A percentile compares a stretch with the other conserved stretches of the same genome.
Evolutionary conservation across 2,329 filamentous ascomycete genomes (phyloP).

Genomic region (Lachnellula suecica): DNA sequence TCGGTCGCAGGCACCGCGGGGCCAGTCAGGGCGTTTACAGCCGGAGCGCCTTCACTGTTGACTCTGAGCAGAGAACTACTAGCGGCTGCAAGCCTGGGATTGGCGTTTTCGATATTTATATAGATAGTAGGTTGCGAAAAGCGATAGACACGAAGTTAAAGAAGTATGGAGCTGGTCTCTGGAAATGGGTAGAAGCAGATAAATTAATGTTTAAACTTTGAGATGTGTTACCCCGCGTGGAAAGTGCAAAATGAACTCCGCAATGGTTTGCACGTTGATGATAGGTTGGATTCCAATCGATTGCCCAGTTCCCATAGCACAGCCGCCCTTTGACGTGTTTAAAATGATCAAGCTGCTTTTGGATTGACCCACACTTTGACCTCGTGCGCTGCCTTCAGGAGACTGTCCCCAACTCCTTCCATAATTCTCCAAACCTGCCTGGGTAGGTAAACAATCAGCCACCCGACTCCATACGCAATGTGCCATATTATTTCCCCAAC

Average conservation of each 20-base stretch:
- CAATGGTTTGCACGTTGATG: background rate
- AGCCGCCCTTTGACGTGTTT: too few species aligned
- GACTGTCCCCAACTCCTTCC: constrained; percentile 30
- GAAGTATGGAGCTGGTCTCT: background rate
- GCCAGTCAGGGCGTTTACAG: background rate
- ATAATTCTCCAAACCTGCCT: constrained; percentile 34
- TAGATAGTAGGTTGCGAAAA: too few species aligned
- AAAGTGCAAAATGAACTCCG: background rate
- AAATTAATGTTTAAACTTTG: background rate
- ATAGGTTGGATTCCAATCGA: background rate
- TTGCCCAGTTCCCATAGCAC: too few species aligned
- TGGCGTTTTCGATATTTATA: background rate
- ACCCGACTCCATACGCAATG: constrained; percentile 27
- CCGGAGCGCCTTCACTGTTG: background rate
- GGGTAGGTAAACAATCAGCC: constrained; percentile 36
- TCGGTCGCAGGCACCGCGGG: background rate
- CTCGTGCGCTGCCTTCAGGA: constrained; percentile 36
- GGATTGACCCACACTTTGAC: constrained; percentile 38
- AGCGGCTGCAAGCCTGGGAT: background rate
- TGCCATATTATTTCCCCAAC: constrained; percentile 32
- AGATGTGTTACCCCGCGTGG: too few species aligned
- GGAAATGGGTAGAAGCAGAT: background rate
- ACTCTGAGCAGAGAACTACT: background rate
- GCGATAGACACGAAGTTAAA: too few species aligned
- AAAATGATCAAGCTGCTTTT: constrained; percentile 31